A percentile compares a stretch with the other conserved stretches of the same genome.
Evolutionary conservation across 2,329 filamentous ascomycete species (phyloP).

Genomic region (Fusarium abutilonis): DNA sequence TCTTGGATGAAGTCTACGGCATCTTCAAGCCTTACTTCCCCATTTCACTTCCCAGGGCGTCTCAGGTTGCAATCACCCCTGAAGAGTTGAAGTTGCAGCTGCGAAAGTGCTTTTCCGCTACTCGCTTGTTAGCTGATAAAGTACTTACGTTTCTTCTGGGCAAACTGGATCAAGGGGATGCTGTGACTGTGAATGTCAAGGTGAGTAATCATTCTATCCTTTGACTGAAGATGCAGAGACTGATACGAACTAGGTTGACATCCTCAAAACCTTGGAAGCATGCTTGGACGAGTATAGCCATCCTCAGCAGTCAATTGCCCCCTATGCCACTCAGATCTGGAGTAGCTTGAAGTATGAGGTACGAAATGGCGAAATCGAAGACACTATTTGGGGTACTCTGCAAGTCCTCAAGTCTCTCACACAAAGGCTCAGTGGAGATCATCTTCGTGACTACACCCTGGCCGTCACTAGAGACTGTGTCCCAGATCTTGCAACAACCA

Average conservation of each 20-base stretch:
- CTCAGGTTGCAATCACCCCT: constrained; percentile 63
- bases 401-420: constrained; percentile 63
- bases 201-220: constrained; percentile 42
- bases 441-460: constrained; percentile 58
- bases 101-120: constrained; percentile 64
- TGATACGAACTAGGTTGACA: constrained; percentile 57
- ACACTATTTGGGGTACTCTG: constrained; percentile 65
- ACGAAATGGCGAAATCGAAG: constrained; percentile 67
- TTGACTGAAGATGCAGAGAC: not conserved
- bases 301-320: constrained; percentile 58
- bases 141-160: constrained; percentile 64
- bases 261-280: constrained; percentile 64
- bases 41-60: constrained; percentile 63
- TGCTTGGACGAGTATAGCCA: constrained; percentile 62
- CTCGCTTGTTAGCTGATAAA: constrained; percentile 56
- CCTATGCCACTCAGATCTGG: constrained; percentile 64
- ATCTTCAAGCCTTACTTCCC: constrained; percentile 69
- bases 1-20: constrained; percentile 62
- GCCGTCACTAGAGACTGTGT: constrained; percentile 63
- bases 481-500: constrained; percentile 62
- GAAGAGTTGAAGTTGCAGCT: constrained; percentile 65
- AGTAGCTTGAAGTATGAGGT: constrained; percentile 71
- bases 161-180: constrained; percentile 68
- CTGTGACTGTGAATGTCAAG: constrained; percentile 67
- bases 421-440: constrained; percentile 55